Evolutionary conservation across 352 stramenopile genomes (phyloP).

Genomic region (Sclerospora graminicola): DNA sequence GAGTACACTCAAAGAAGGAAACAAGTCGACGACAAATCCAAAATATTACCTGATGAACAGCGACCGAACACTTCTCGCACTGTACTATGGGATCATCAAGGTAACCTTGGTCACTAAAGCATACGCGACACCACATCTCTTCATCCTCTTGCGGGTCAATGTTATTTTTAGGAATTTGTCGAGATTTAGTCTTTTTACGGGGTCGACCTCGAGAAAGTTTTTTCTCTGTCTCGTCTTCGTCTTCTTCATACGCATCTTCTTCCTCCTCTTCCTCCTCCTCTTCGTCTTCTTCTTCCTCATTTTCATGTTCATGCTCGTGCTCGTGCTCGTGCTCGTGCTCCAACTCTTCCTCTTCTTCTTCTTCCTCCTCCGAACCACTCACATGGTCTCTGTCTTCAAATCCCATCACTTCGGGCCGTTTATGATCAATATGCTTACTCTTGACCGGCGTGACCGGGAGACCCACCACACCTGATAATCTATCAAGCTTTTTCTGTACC

Average conservation of each 20-base stretch:
- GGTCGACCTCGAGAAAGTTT: conserved; percentile 20
- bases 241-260: conserved; percentile 31
- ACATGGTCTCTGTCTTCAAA: conserved; percentile 36
- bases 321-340: conserved; percentile 23
- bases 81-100: conserved; percentile 83
- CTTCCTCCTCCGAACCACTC: conserved; percentile 25
- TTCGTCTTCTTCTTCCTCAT: conserved; percentile 16
- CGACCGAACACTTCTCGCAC: conserved; percentile 76
- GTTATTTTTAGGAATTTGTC: conserved; percentile 11
- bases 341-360: conserved; percentile 27
- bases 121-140: conserved; percentile 86
- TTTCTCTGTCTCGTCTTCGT: conserved; percentile 30
- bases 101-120: conserved; percentile 81
- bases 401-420: conserved; percentile 1
- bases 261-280: conserved; percentile 45
- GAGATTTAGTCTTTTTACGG: conserved; percentile 26
- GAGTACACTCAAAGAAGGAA: not conserved
- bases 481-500: conserved; percentile 35
- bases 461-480: conserved; percentile 2
- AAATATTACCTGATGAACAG: conserved; percentile 65
- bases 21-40: not conserved
- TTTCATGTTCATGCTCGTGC: conserved; percentile 14
- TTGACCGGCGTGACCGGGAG: conserved; percentile 8
- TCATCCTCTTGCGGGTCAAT: conserved; percentile 59
- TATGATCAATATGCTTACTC: conserved; percentile 3